Conservation (phyloP, 495 filamentous ascomycete genomes). For the Aspergillus haitiensis region DNA sequence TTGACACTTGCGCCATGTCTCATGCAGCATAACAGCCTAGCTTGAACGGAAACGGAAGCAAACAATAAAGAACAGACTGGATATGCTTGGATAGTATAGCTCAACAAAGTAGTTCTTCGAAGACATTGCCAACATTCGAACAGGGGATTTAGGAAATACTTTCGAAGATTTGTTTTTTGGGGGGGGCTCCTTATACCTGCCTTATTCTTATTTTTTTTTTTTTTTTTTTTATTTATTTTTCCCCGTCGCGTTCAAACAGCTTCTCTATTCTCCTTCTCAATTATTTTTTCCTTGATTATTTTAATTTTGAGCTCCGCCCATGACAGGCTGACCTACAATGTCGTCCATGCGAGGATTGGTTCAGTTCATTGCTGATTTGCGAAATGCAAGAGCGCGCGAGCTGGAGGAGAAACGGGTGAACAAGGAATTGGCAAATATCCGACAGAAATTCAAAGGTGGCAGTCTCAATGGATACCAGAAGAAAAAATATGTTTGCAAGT, state of each 20-base stretch:
- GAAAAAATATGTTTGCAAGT: conserved; percentile 99
- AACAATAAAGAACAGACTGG: background rate
- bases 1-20: conserved; percentile 22
- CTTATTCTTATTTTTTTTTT: no score
- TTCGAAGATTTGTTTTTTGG: background rate
- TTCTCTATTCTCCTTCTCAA: background rate
- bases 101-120: background rate
- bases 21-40: conserved; percentile 15
- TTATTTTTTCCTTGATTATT: background rate
- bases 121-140: background rate
- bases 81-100: background rate
- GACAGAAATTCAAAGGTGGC: conserved; percentile 74
- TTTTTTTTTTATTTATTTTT: no score
- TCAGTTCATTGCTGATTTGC: conserved; percentile 96
- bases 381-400: conserved; percentile 92
- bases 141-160: background rate
- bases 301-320: background rate
- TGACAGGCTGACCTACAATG: conserved; percentile 28
- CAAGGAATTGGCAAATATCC: conserved; percentile 98
- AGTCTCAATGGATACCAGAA: conserved; percentile 93
- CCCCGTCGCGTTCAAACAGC: background rate
- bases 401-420: conserved; percentile 99
- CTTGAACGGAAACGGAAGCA: conserved; percentile 4
- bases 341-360: conserved; percentile 87
- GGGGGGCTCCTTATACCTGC: background rate